Base-by-base conservation (phyloP, 345 rosid species). In the Murraya koenigii region DNA sequence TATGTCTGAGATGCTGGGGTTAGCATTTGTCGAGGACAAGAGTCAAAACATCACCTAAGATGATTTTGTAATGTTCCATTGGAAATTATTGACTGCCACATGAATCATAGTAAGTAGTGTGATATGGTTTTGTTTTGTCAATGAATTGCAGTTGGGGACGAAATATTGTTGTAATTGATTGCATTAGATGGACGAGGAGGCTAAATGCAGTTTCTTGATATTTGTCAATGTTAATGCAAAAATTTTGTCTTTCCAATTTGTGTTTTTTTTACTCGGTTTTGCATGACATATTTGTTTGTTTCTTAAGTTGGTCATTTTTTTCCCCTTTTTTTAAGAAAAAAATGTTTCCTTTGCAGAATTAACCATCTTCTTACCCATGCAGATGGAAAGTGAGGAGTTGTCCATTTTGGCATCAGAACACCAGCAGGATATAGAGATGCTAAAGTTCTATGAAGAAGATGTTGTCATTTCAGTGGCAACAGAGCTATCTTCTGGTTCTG, bases 381-480 rank as follows among this genome's bases (percentile, higher is more conserved):
- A 86, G 82, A 94, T 94, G 95, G 94, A 88, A 74, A 36, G 78
- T 61, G 87, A 81, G 20, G 87, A 85, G 71, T 80, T 78, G 38
- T 59, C 82, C 75, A 84, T 85, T 82, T 74, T 80, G 80, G 79
- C 80, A 72, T 80, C 83, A 1, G 78, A 81, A 25, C 73, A 86
- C 35, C 82, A 73, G 22, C 77, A 75, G 41, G 78, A 79, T 44
- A 78, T 83, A 17, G 91, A 87, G 80, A 82, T 91, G 81, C 54
- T 83, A 19, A 30, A 69, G 32, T 19, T 85, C 75, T 76, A 87
- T 59, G 88, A 82, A 75, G 80, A 77, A 68, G 49, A 23, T 25
- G 33, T 14, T 54, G 60, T 49, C 56, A 80, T 76, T 82, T 75
- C 83, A 71, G 39, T 75, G 59, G 80, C 88, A 66, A 56, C 44